phyloP scores from a whole-genome alignment of 2,329 filamentous ascomycete species.

The Aspergillus sp. region DNA sequence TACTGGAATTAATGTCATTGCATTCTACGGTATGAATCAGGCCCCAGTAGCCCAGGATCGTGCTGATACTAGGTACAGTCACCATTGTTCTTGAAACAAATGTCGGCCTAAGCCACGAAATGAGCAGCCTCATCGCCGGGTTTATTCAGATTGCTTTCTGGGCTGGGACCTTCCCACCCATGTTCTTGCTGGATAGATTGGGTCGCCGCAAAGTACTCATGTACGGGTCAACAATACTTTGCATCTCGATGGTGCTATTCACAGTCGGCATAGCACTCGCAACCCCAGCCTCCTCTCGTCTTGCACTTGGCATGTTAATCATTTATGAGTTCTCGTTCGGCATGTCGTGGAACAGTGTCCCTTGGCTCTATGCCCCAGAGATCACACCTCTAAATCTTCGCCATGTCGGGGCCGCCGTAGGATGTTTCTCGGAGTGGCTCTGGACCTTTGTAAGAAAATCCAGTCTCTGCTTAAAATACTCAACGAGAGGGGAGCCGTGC shows the following conservation, averaged over 20 bases:
- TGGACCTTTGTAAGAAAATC: neutral
- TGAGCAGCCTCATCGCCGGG: neutral
- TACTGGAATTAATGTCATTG: slow-evolving; percentile 1
- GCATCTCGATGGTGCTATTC: neutral
- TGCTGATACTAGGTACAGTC: neutral
- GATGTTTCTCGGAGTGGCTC: neutral
- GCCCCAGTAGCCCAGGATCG: too few relatives aligned
- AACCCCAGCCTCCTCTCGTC: neutral
- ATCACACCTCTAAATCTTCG: neutral
- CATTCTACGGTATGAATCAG: neutral
- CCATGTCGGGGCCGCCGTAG: neutral
- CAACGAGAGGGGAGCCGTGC: too few relatives aligned
- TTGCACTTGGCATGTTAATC: neutral
- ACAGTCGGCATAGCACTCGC: neutral
- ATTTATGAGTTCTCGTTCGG: neutral
- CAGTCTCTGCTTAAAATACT: neutral
- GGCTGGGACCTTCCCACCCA: neutral
- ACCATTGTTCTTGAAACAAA: slow-evolving; percentile 1
- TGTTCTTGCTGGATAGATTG: neutral
- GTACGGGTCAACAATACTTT: neutral
- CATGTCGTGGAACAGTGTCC: neutral
- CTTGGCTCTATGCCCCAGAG: neutral
- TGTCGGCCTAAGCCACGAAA: neutral
- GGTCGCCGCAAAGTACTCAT: neutral
- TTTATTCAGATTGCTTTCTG: slow-evolving; percentile 4